These are phyloP conservation scores for Yamadazyma mexicana DNA, from an alignment of 1,139 yeast species.

Conservation along the genomic window DNA sequence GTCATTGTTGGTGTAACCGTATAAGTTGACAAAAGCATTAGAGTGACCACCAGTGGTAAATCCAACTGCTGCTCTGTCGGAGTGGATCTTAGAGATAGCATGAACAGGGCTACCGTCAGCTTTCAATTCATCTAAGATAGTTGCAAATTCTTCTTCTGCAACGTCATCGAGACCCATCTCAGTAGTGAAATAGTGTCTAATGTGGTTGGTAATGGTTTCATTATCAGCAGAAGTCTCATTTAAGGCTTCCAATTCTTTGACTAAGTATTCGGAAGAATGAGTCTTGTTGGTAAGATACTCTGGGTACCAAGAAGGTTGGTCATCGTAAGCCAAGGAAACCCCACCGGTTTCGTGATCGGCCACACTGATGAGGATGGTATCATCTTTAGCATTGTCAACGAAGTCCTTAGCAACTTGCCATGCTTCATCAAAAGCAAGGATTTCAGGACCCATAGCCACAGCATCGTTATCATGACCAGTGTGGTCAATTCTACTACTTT, in stretches of 20 bases:
- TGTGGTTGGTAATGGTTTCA: conserved; percentile 35
- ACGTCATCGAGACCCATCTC: conserved; percentile 63
- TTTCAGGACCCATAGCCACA: conserved; percentile 33
- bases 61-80: conserved; percentile 73
- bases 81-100: conserved; percentile 43
- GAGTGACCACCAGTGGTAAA: conserved; percentile 93
- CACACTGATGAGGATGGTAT: conserved; percentile 72
- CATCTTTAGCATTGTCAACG: conserved; percentile 61
- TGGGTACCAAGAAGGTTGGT: conserved; percentile 69
- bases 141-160: conserved; percentile 45
- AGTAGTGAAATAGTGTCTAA: conserved; percentile 48
- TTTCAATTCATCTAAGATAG: conserved; percentile 20
- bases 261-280: conserved; percentile 73
- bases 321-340: conserved; percentile 66
- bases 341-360: conserved; percentile 96
- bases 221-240: conserved; percentile 26
- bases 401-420: conserved; percentile 67
- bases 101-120: conserved; percentile 10
- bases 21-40: conserved; percentile 85
- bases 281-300: conserved; percentile 62
- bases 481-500: conserved; percentile 88
- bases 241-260: conserved; percentile 24
- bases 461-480: conserved; percentile 91
- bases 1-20: conserved; percentile 63
- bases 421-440: conserved; percentile 66